phyloP scores from a whole-genome alignment of 305 asterid species.

The Fraxinus platypoda region DNA sequence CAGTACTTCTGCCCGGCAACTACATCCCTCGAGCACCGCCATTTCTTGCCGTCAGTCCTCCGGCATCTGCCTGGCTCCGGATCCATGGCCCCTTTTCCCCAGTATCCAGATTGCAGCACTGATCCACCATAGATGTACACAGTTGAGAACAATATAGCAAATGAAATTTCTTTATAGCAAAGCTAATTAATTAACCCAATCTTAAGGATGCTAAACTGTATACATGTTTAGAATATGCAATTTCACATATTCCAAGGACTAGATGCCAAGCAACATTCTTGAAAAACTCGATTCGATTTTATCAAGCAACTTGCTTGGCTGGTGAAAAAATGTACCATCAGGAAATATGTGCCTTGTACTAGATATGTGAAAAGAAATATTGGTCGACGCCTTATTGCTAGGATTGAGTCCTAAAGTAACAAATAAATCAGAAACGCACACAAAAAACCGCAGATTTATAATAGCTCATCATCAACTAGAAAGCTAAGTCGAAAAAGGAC shows the following conservation, averaged over 20 bases:
- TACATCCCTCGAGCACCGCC: conserved; percentile 95
- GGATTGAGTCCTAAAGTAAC: neutral
- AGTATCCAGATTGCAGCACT: conserved; percentile 77
- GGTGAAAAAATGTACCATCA: neutral
- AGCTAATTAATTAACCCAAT: neutral
- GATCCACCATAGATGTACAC: conserved; percentile 19
- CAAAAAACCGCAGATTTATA: neutral
- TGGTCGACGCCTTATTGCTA: neutral
- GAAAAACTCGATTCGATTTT: neutral
- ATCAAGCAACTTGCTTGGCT: neutral
- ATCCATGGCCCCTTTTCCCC: conserved; percentile 87
- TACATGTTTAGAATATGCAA: neutral
- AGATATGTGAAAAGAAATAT: no score
- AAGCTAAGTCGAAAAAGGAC: neutral
- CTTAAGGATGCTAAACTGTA: neutral
- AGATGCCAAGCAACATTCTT: neutral
- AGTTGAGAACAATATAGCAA: neutral
- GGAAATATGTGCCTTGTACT: neutral
- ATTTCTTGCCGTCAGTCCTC: conserved; percentile 93
- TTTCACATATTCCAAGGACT: neutral
- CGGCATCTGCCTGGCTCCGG: conserved; percentile 98
- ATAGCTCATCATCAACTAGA: neutral
- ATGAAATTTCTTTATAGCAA: neutral
- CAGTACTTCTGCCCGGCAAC: conserved; percentile 86
- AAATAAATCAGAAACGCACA: neutral